These are phyloP conservation scores for Pterocarpus macrocarpus DNA, from an alignment of 306 rosid genomes.

Conservation along the genomic window DNA sequence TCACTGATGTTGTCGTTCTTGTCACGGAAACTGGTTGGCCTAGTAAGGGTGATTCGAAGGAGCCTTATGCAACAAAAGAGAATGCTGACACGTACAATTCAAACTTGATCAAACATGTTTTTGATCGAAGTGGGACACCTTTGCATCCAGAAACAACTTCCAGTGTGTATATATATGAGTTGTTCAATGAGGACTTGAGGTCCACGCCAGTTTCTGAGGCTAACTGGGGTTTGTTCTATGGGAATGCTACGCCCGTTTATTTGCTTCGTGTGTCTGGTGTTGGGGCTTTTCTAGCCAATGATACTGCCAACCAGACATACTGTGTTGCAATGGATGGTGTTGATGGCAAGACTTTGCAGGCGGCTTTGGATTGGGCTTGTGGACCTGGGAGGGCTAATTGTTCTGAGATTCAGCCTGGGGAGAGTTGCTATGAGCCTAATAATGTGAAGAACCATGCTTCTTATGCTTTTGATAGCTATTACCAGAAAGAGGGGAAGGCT, in stretches of 20 bases:
- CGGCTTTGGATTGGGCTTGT: slow-evolving; percentile 94
- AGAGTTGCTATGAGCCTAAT: slow-evolving; percentile 76
- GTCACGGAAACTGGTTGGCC: slow-evolving; percentile 95
- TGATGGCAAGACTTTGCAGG: slow-evolving; percentile 76
- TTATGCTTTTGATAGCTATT: slow-evolving; percentile 92
- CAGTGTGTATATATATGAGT: slow-evolving; percentile 73
- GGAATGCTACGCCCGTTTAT: slow-evolving; percentile 71
- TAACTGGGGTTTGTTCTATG: slow-evolving; percentile 84
- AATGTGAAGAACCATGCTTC: slow-evolving; percentile 86
- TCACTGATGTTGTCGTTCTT: slow-evolving; percentile 75
- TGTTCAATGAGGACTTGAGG: slow-evolving; percentile 86
- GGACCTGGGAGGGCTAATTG: slow-evolving; percentile 87
- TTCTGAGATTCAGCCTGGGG: slow-evolving; percentile 88
- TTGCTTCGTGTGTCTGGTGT: slow-evolving; percentile 81
- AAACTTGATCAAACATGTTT: slow-evolving; percentile 81
- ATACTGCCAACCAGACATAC: slow-evolving; percentile 75
- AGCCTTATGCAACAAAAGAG: slow-evolving; percentile 76
- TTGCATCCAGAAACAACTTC: slow-evolving; percentile 82
- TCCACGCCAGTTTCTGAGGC: slow-evolving; percentile 85
- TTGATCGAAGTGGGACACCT: slow-evolving; percentile 85
- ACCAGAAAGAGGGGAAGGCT: slow-evolving; percentile 68
- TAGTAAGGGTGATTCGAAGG: slow-evolving; percentile 78
- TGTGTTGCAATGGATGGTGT: slow-evolving; percentile 75
- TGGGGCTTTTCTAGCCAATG: slow-evolving; percentile 82
- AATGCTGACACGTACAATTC: slow-evolving; percentile 81